Evolutionary conservation across 2,329 filamentous ascomycete species (phyloP).

Genomic region (Sphaceloma murrayae): DNA sequence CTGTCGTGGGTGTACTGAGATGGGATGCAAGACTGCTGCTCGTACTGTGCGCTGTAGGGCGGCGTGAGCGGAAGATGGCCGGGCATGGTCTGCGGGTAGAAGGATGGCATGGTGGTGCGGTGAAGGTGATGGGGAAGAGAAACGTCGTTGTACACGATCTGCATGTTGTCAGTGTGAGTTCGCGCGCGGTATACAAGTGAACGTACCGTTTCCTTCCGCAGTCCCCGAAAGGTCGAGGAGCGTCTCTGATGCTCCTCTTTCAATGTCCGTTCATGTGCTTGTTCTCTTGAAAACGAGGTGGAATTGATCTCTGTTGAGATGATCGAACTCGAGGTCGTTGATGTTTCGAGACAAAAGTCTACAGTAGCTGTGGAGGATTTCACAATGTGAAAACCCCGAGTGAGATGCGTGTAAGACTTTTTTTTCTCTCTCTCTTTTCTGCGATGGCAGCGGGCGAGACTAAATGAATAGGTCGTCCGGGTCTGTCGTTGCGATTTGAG

Average conservation of each 20-base stretch:
- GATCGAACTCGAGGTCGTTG: too few relatives aligned
- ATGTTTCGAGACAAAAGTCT: conserved; percentile 2
- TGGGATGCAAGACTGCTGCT: conserved; percentile 34
- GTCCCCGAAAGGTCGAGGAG: conserved; percentile 18
- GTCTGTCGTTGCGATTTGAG: background rate
- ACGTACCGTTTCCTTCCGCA: conserved; percentile 19
- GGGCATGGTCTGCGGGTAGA: conserved; percentile 38
- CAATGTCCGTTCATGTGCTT: conserved; percentile 19
- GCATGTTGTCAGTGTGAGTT: background rate
- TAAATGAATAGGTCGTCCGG: conserved; percentile 30
- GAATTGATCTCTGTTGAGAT: background rate
- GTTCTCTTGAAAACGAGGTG: background rate
- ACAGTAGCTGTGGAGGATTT: conserved; percentile 1
- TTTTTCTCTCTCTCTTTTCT: conserved; percentile 5
- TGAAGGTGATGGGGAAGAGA: conserved; percentile 32
- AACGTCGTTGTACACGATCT: conserved; percentile 34
- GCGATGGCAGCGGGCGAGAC: conserved; percentile 21
- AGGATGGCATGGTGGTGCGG: conserved; percentile 41
- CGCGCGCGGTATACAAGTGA: background rate
- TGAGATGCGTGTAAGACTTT: conserved; percentile 15
- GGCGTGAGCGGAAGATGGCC: conserved; percentile 40
- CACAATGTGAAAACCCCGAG: background rate
- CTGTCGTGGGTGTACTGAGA: conserved; percentile 39
- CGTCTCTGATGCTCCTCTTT: conserved; percentile 18
- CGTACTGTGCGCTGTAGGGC: conserved; percentile 39